Base-by-base conservation (phyloP, 768 basidiomycete genomes). In the Nevesoporus exiguus region DNA sequence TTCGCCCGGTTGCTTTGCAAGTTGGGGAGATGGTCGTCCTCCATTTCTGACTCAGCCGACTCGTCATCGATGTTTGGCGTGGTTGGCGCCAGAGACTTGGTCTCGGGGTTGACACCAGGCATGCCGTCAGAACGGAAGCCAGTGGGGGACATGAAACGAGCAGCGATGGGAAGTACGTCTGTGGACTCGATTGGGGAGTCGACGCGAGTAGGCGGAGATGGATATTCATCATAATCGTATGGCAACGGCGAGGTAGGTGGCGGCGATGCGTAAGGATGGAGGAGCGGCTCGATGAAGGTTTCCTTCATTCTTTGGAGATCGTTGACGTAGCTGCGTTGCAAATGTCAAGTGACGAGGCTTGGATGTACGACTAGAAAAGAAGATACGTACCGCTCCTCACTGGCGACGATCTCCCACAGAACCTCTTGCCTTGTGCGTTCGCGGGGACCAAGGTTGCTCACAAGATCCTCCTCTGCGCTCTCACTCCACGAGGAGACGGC, bases 381-480 rank as follows among this genome's bases (percentile, higher is more conserved):
- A 10, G 48, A 44, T 15, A 47, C 82, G 47, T 64, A 92, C 91
- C 94, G 84, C 70, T 98, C 93, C 74, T 98, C 95, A 61, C 91
- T 93, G 29, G 90, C 88, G 46, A 98, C 93, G 60, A 98, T 98
- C 75, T 98, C 95, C 77, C 93, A 97, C 25, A 98, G 72, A 7
- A 98, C 95, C 74, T 98, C 95, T 71, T 98, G 95, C 49, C 95
- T 82, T 36, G 95, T 97, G 54, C 95, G 83, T 69, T 98, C 95
- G 56, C 92, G 84, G 42, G 92, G 86, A n/a, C 93, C 92, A 33
- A 98, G 77, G 66, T 98, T 93, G 42, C 86, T 85, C 19, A 98
- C 90, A 40, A 98, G 82, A 71, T 98, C 95, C 52, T 91, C 93
- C 68, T 95, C 93, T 10, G 94, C 92, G 58, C 87, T 88, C 68